Evolutionary conservation across 2,329 filamentous ascomycete species (phyloP).

Genomic region (Torrubiella hemipterigena): DNA sequence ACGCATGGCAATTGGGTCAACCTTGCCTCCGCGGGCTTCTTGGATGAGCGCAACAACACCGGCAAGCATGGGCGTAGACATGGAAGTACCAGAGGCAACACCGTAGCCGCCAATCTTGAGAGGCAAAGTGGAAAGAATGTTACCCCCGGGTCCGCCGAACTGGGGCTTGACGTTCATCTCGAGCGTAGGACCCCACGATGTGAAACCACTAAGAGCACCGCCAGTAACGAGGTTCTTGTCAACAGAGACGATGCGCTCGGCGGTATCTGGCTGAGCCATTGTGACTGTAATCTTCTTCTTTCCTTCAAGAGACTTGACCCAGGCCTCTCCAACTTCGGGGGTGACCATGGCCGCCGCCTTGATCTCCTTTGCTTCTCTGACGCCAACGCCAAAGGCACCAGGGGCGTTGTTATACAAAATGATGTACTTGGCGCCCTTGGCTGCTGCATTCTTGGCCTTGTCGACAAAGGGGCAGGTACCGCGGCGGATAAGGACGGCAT

Average conservation of each 20-base stretch:
- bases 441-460: conserved; percentile 41
- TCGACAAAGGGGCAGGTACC: conserved; percentile 43
- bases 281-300: conserved; percentile 30
- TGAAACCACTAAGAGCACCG: too few species aligned
- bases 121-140: conserved; percentile 22
- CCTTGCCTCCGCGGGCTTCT: conserved; percentile 19
- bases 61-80: conserved; percentile 37
- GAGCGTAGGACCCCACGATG: conserved; percentile 29
- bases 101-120: conserved; percentile 29
- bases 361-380: conserved; percentile 17
- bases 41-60: conserved; percentile 21
- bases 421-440: conserved; percentile 46
- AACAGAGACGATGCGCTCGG: too few species aligned
- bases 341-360: conserved; percentile 28
- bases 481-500: conserved; percentile 48
- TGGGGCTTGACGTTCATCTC: conserved; percentile 36
- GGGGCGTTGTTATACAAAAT: conserved; percentile 47
- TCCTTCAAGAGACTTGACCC: conserved; percentile 28
- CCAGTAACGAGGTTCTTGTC: too few species aligned
- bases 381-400: conserved; percentile 21
- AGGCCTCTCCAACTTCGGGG: conserved; percentile 26
- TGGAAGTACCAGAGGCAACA: conserved; percentile 40
- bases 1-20: conserved; percentile 13
- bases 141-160: conserved; percentile 32
- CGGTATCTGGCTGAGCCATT: conserved; percentile 29